Conservation (phyloP, 257 asterid species). For the Solanum medicagineum region DNA sequence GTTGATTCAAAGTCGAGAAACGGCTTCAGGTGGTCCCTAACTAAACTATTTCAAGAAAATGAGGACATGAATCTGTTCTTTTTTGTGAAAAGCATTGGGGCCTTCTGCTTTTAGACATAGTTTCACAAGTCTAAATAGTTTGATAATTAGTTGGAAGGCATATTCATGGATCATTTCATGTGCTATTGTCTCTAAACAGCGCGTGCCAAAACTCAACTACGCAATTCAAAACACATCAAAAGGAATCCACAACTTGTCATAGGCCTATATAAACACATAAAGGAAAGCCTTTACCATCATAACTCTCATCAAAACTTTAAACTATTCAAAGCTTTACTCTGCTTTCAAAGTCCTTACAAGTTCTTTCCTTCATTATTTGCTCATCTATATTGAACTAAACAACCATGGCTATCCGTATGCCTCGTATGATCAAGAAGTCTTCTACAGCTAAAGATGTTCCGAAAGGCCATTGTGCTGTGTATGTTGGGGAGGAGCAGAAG, state of each 20-base stretch:
- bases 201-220: neutral
- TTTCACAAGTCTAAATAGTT: neutral
- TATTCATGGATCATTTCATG: neutral
- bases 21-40: neutral
- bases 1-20: neutral
- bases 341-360: neutral
- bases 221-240: neutral
- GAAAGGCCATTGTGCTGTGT: constrained; percentile 45
- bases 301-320: neutral
- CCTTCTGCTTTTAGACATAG: neutral
- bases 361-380: neutral
- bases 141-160: neutral
- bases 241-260: neutral
- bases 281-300: neutral
- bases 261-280: neutral
- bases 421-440: neutral
- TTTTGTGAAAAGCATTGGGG: neutral
- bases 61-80: neutral
- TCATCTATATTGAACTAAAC: neutral
- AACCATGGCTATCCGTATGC: neutral
- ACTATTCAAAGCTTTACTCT: neutral
- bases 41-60: neutral
- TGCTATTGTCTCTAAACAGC: neutral
- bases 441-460: constrained; percentile 21
- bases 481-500: constrained; percentile 33